Percentiles rank a stretch among this genome's conserved stretches.
phyloP scores from a whole-genome alignment of 1,284 basidiomycete species.

The Inonotus hispidus region DNA sequence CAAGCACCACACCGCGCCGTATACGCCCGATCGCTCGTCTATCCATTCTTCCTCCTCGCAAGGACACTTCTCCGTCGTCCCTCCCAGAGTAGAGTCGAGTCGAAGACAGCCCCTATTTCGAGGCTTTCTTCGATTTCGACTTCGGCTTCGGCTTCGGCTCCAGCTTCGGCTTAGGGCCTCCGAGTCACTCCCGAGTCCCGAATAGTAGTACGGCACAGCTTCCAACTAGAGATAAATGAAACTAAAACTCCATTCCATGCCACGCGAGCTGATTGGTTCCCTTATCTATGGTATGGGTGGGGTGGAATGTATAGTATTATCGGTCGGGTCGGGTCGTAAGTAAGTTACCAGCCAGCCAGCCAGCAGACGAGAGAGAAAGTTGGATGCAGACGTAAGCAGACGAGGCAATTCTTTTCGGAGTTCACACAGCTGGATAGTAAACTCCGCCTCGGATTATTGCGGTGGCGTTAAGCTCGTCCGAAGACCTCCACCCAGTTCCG shows the following conservation, averaged over 20 bases:
- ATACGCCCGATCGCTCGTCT: not conserved
- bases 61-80: not conserved
- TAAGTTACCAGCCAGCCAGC: too few species aligned
- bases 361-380: not conserved
- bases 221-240: conserved; percentile 1
- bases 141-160: too few species aligned
- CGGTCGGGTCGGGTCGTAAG: too few species aligned
- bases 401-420: not conserved
- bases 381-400: not conserved
- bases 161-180: not conserved
- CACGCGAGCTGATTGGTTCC: not conserved
- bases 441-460: conserved; percentile 2
- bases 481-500: not conserved
- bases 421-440: not conserved
- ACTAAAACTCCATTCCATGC: not conserved
- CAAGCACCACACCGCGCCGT: too few species aligned
- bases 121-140: not conserved
- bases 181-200: not conserved
- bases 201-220: not conserved
- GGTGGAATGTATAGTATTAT: too few species aligned
- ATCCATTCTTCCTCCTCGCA: not conserved
- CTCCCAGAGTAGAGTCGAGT: not conserved
- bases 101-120: not conserved
- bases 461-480: conserved; percentile 2
- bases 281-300: conserved; percentile 2